Evolutionary conservation across 805 yeast genomes (phyloP).

Genomic region (Yarrowia porcina): DNA sequence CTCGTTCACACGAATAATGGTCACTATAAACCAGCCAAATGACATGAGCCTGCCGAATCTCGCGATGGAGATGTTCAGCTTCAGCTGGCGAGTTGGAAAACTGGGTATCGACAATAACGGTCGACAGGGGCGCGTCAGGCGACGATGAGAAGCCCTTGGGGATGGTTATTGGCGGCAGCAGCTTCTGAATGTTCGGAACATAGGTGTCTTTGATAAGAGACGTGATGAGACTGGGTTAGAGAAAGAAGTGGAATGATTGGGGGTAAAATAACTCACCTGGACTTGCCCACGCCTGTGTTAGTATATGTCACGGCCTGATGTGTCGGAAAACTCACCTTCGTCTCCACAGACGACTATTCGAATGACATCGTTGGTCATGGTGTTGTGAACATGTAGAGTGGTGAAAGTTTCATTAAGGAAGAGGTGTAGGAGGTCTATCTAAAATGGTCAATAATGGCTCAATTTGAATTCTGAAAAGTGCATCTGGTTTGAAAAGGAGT

Average conservation of each 20-base stretch:
- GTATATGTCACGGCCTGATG: no score
- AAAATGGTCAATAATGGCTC: no score
- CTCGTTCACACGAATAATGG: slow-evolving; percentile 89
- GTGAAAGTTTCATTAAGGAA: no score
- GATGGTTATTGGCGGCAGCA: slow-evolving; percentile 78
- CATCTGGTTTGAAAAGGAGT: no score
- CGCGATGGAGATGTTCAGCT: slow-evolving; percentile 56
- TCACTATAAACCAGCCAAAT: slow-evolving; percentile 94
- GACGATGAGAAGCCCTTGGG: slow-evolving; percentile 67
- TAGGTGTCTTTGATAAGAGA: slow-evolving; percentile 78
- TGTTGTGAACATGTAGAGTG: background rate
- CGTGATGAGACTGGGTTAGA: slow-evolving; percentile 57
- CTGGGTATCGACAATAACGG: slow-evolving; percentile 73
- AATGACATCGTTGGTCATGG: slow-evolving; percentile 40
- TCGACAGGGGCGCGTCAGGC: slow-evolving; percentile 57
- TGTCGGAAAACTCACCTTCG: slow-evolving; percentile 48
- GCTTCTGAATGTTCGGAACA: slow-evolving; percentile 71
- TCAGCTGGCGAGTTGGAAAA: slow-evolving; percentile 53
- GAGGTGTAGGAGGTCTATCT: no score
- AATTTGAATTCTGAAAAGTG: no score
- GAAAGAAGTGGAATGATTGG: background rate
- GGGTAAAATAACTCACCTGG: slow-evolving; percentile 38
- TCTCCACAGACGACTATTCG: slow-evolving; percentile 93
- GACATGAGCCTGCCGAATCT: slow-evolving; percentile 80
- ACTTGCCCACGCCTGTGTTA: slow-evolving; percentile 62